A percentile compares a stretch with the other conserved stretches of the same genome.
These are phyloP conservation scores for Backusella morwellensis DNA, from an alignment of 192 early-diverging fungal species.

Conservation along the genomic window DNA sequence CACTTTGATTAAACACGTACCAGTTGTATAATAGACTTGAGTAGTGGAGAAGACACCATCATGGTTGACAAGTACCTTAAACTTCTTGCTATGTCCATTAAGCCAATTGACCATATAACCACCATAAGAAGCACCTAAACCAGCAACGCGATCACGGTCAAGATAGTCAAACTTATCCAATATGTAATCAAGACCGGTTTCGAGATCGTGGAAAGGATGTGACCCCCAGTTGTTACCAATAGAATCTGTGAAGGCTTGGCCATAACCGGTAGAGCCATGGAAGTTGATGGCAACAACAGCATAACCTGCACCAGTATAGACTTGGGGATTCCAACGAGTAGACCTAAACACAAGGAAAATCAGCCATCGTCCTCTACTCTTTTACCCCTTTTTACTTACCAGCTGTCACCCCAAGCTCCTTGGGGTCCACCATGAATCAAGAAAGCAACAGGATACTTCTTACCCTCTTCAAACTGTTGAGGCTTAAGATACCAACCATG, in stretches of 20 bases:
- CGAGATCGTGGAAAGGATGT: slow-evolving; percentile 71
- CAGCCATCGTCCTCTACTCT: too few relatives aligned
- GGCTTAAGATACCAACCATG: slow-evolving; percentile 72
- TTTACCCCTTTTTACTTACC: slow-evolving; percentile 19
- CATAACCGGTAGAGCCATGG: slow-evolving; percentile 79
- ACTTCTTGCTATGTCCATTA: slow-evolving; percentile 69
- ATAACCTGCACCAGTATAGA: slow-evolving; percentile 74
- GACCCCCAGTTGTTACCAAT: slow-evolving; percentile 76
- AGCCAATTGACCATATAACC: slow-evolving; percentile 82
- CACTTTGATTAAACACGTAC: neutral
- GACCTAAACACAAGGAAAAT: slow-evolving; percentile 19
- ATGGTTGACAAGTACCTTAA: slow-evolving; percentile 67
- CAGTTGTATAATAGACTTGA: slow-evolving; percentile 61
- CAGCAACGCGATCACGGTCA: slow-evolving; percentile 55
- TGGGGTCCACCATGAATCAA: slow-evolving; percentile 86
- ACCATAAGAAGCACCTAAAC: slow-evolving; percentile 75
- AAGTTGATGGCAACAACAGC: slow-evolving; percentile 70
- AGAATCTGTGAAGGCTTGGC: slow-evolving; percentile 71
- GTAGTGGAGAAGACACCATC: slow-evolving; percentile 62
- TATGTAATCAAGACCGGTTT: slow-evolving; percentile 66
- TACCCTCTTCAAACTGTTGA: slow-evolving; percentile 45
- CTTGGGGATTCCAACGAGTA: slow-evolving; percentile 71
- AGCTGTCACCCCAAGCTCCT: slow-evolving; percentile 61
- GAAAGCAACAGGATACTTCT: slow-evolving; percentile 72
- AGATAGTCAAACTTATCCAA: slow-evolving; percentile 52